Percentiles rank a stretch among this genome's conserved stretches.
Conservation (phyloP, 2,329 filamentous ascomycete species). For the Fusarium oligoseptatum region DNA sequence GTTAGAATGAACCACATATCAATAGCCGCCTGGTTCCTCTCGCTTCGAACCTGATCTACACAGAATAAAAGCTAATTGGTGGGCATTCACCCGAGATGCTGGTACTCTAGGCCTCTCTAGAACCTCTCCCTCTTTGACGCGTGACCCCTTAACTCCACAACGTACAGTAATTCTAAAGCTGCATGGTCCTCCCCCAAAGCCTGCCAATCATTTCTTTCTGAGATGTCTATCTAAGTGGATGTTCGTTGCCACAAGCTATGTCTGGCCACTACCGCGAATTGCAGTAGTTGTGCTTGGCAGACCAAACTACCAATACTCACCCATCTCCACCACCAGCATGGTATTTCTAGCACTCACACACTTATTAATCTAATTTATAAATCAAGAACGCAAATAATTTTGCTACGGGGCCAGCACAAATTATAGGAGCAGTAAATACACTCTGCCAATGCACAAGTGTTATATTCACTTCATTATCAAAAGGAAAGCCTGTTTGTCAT, state of each 20-base stretch:
- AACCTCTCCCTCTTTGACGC: conserved; percentile 9
- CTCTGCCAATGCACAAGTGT: neutral
- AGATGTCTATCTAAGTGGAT: neutral
- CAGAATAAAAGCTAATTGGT: neutral
- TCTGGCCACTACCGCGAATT: neutral
- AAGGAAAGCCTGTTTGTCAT: conserved; percentile 13
- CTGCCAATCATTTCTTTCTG: neutral
- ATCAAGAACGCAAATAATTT: neutral
- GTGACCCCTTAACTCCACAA: conserved; percentile 10
- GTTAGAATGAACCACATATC: neutral
- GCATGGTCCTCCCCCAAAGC: neutral
- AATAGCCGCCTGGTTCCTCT: neutral
- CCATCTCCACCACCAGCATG: conserved; percentile 1
- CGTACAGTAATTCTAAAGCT: neutral
- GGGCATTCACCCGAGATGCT: neutral
- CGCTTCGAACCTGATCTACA: neutral
- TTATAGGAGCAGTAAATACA: neutral
- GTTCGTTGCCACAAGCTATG: neutral
- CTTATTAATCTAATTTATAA: neutral
- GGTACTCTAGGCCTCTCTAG: neutral
- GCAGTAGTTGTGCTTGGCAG: neutral
- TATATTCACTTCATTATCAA: conserved; percentile 36
- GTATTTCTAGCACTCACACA: neutral
- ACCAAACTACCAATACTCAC: neutral
- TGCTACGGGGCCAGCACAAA: neutral